Base-by-base conservation (phyloP, 169 alveolate species). In the Eimeria necatrix region DNA sequence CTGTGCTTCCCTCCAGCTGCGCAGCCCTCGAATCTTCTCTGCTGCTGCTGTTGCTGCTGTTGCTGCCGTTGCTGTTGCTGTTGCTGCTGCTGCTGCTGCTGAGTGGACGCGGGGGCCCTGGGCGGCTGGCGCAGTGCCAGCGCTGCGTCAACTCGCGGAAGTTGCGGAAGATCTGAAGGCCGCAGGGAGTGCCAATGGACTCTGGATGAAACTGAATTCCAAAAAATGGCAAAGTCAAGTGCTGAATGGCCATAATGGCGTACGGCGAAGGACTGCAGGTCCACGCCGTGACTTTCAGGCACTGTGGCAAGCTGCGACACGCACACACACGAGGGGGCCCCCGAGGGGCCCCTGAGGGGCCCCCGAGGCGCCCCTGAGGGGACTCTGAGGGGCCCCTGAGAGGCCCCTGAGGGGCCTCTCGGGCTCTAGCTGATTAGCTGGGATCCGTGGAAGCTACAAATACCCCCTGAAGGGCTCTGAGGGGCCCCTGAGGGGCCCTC, bases 121-220 rank as follows among this genome's bases (percentile, higher is more conserved):
- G 0, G 49, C 2, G 16, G 41, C 12, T 22, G 59, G 12, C 22
- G 10, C 85, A 9, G 10, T 74, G 49, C 95, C 95, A 93, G 49
- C 49, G 6, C 24, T 46, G 64, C n/a, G 95, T 80, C 48, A 93
- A 78, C 4, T 20, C 73, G 9, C 46, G 2, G 93, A 94, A 94
- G 32, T 94, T 94, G 41, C 73, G 49, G 5, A 94, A 92, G 26
- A 96, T 93, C 20, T 56, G 26, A 7, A 8, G 7, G 32, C 96
- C 96, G n/a, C 56, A 80, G 3, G 92, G 95, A 12, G 96, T 95
- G 70, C 96, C 96, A 14, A 96, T 87, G 2, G 97, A 96, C 90
- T 96, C 97, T 3, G 97, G 98, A 71, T 96, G 97, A 80, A 96
- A 96, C 73, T 96, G 98, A 0, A 96, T 96, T 16, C 97, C 96